Evolutionary conservation across 306 rosid genomes (phyloP), one percentile per base, ranked within the genome.

Genomic region (Corylus avellana): DNA sequence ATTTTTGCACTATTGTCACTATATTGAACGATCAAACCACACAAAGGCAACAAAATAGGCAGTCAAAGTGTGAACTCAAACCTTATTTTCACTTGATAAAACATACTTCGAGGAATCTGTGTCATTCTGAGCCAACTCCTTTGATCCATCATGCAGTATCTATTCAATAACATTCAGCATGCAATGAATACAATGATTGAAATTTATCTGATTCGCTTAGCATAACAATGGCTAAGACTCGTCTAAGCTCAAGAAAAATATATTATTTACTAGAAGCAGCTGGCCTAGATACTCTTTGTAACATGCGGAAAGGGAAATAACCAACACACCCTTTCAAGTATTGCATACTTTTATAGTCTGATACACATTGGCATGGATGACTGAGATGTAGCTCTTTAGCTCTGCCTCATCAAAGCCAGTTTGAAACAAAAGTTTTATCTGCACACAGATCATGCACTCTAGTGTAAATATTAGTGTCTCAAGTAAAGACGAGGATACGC

Each of bases 321-420:
- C 91, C 88, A 93, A 95, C 97, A 95, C 97, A 95, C 97, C 99
- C 99, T 95, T 91, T 95, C 94, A 90, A 93, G 88, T 90, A 91
- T 93, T 96, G 96, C 99, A 80, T 96, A 96, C 99, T 96, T 96
- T 96, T 96, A 96, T 96, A 87, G 98, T 96, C 98, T 96, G 99
- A 91, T 90, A 96, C 84, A 93, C 96, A 59, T 96, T 96, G 85
- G 99, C 99, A 78, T 96, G 99, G 84, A 95, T 90, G 89, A 96
- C 97, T 49, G 98, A 88, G 77, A 86, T 82, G 81, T 93, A 95
- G 88, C 97, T 89, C 88, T 88, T 90, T 80, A 96, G 92, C 88
- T 96, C 98, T 73, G 98, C 89, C 83, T 96, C 98, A 8, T 93
- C 98, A 81, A 96, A 96, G 82, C 98, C 98, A 27, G 98, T 91